Evolutionary conservation across 768 basidiomycete species (phyloP), one percentile per base, ranked within the genome.

Genomic region (Baorangia bicolor): DNA sequence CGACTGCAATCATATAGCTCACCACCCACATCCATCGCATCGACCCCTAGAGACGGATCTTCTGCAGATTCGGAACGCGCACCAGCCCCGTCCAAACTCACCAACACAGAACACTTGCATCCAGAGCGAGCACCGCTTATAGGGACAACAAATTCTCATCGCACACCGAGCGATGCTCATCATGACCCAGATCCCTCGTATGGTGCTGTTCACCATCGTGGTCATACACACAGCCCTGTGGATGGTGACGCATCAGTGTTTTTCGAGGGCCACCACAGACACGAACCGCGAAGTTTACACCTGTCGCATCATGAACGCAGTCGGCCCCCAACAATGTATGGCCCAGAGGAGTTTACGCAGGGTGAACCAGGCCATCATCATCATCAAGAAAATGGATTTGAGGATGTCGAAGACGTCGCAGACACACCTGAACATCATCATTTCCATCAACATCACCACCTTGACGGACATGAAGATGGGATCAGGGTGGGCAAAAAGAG

Each of bases 1-100:
- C 78, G 76, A 50, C 78, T 92, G 0, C 85, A 90, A 1, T 81
- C 83, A 2, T 80, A 83, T 52, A 72, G 81, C 1, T 88, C 87
- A 2, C 77, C 79, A 4, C 71, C 79, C 7, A 58, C 79, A 23
- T 75, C 82, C 13, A 72, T 72, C 20, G 51, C 50, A 10, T 49
- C 66, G n/a, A 76, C 73, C 61, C 43, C 65, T 53, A 14, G 62
- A 47, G 51, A 53, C 55, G 64, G 62, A 47, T 69, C 62, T 20
- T 55, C 54, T 47, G 28, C 45, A 16, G 54, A 53, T 40, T 14
- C 57, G 27, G 61, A 58, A 28, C 25, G n/a, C 1, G 9, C 40
- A 37, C 40, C 48, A 27, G 44, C 52, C 39, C 44, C 38, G 0
- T 53, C 60, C 35, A 58, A 58, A 39, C 23, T 27, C 39, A 41